Conservation (phyloP, 176 grass and related monocot genomes). For the Juncus inflexus region DNA sequence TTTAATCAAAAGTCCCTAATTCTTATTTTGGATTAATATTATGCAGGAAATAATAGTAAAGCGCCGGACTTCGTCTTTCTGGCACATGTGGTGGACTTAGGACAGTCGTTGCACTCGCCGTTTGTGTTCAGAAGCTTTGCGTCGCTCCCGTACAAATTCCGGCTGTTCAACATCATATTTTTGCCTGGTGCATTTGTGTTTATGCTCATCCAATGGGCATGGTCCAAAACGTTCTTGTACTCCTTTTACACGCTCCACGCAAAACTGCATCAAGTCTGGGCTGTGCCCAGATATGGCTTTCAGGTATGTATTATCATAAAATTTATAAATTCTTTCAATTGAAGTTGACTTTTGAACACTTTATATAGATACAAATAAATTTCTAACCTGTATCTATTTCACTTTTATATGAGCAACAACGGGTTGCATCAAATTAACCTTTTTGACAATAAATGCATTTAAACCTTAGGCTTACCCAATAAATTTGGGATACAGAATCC, state of each 20-base stretch:
- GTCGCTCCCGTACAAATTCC: slow-evolving; percentile 43
- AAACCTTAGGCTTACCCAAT: too few relatives aligned
- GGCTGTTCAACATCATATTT: slow-evolving; percentile 30
- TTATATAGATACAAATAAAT: too few relatives aligned
- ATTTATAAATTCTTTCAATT: too few relatives aligned
- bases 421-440: not conserved
- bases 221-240: slow-evolving; percentile 76
- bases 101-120: slow-evolving; percentile 58
- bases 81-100: slow-evolving; percentile 73
- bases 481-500: not conserved
- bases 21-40: not conserved
- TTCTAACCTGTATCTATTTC: not conserved
- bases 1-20: too few relatives aligned
- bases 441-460: too few relatives aligned
- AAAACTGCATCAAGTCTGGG: slow-evolving; percentile 53
- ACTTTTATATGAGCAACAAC: not conserved
- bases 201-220: slow-evolving; percentile 71
- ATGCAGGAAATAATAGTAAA: slow-evolving; percentile 47
- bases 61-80: slow-evolving; percentile 87
- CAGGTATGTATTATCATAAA: slow-evolving; percentile 35
- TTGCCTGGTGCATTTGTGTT: slow-evolving; percentile 49
- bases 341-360: too few relatives aligned
- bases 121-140: slow-evolving; percentile 54
- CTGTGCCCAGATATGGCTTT: slow-evolving; percentile 68
- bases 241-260: slow-evolving; percentile 53